A percentile compares a stretch with the other conserved stretches of the same genome.
These are phyloP conservation scores for Hyparrhenia diplandra DNA, from an alignment of 176 grass and related monocot species.

Conservation along the genomic window DNA sequence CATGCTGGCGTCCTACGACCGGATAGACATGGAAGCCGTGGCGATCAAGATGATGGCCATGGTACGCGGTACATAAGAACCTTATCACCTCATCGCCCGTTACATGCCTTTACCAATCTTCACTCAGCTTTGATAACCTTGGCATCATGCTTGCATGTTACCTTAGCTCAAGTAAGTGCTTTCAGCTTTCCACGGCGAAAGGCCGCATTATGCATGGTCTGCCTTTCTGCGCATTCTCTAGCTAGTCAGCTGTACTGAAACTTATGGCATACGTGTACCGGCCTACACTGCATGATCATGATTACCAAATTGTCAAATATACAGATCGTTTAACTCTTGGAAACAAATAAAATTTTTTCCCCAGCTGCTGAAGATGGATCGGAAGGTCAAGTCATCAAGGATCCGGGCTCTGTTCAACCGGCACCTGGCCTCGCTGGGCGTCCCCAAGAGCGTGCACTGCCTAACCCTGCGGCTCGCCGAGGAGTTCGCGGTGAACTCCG, in stretches of 20 bases:
- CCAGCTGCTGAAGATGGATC: conserved; percentile 90
- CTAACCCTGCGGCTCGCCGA: conserved; percentile 62
- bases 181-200: conserved; percentile 35
- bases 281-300: background rate
- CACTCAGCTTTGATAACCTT: background rate
- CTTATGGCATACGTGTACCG: background rate
- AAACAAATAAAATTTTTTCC: background rate
- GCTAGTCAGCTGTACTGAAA: background rate
- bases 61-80: conserved; percentile 11
- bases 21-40: conserved; percentile 60
- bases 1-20: conserved; percentile 50
- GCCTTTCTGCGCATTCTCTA: conserved; percentile 1
- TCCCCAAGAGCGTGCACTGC: conserved; percentile 87
- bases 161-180: conserved; percentile 1
- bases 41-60: conserved; percentile 58
- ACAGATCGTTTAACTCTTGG: background rate
- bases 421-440: conserved; percentile 67
- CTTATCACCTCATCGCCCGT: background rate
- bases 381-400: conserved; percentile 58
- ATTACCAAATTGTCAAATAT: background rate
- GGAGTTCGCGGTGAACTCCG: conserved; percentile 78
- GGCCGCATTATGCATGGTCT: conserved; percentile 19
- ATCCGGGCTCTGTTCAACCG: conserved; percentile 51
- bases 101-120: background rate
- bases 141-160: conserved; percentile 22